These are phyloP conservation scores for Neonectria neomacrospora DNA, from an alignment of 2,329 filamentous ascomycete genomes.

Conservation along the genomic window DNA sequence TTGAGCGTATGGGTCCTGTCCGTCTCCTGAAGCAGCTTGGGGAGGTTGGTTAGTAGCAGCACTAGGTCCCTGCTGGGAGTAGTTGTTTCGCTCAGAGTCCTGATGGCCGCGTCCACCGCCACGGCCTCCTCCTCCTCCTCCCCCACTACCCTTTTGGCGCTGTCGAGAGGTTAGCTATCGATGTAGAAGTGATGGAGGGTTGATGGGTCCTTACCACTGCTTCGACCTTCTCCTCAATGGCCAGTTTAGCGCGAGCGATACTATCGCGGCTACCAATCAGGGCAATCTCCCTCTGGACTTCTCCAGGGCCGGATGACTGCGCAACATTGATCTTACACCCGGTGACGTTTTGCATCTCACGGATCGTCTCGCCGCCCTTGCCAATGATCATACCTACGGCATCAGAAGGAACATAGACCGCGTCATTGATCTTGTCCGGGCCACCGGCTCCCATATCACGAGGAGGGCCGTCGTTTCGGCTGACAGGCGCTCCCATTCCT, in stretches of 20 bases:
- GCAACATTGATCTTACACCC: slow-evolving; percentile 97
- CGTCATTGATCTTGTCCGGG: slow-evolving; percentile 80
- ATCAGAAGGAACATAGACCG: slow-evolving; percentile 87
- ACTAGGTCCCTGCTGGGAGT: slow-evolving; percentile 60
- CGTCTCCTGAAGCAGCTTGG: slow-evolving; percentile 59
- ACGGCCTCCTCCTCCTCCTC: slow-evolving; percentile 55
- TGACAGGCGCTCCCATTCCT: slow-evolving; percentile 51
- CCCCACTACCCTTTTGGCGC: slow-evolving; percentile 65
- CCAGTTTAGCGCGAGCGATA: slow-evolving; percentile 82
- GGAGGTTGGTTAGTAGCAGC: slow-evolving; percentile 55
- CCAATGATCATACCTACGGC: slow-evolving; percentile 97
- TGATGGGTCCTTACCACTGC: slow-evolving; percentile 73
- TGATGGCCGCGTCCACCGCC: slow-evolving; percentile 58
- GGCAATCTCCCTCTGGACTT: slow-evolving; percentile 86
- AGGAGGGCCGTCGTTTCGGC: slow-evolving; percentile 16
- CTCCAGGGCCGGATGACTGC: slow-evolving; percentile 79
- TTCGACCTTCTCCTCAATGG: slow-evolving; percentile 93
- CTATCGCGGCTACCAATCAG: slow-evolving; percentile 81
- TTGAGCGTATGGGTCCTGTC: slow-evolving; percentile 77
- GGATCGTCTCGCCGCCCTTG: slow-evolving; percentile 93
- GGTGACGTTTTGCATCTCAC: slow-evolving; percentile 88
- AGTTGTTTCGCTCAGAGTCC: slow-evolving; percentile 66
- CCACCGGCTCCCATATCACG: slow-evolving; percentile 53
- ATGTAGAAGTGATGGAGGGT: background rate
- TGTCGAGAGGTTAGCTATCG: slow-evolving; percentile 49